These are phyloP conservation scores for Chaetomiaceae sp. DNA, from an alignment of 2,329 filamentous ascomycete genomes.

Conservation along the genomic window DNA sequence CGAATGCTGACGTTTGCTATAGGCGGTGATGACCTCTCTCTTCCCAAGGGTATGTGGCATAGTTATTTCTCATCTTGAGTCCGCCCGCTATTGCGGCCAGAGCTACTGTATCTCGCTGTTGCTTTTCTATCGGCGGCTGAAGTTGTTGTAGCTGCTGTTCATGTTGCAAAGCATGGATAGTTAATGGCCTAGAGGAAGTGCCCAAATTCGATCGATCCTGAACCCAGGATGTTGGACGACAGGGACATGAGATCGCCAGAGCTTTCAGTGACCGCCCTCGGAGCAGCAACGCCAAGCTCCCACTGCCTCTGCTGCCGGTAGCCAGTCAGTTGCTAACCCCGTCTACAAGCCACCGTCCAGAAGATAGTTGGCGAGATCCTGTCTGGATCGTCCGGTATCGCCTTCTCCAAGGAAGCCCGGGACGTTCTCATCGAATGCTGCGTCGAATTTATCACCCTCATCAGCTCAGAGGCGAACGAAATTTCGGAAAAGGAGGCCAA, in stretches of 20 bases:
- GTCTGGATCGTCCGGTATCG: slow-evolving; percentile 66
- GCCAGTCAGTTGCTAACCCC: slow-evolving; percentile 28
- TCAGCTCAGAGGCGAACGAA: slow-evolving; percentile 98
- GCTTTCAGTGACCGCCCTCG: not conserved
- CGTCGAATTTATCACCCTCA: slow-evolving; percentile 96
- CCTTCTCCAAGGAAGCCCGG: slow-evolving; percentile 91
- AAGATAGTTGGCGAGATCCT: slow-evolving; percentile 94
- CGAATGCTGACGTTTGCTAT: slow-evolving; percentile 33
- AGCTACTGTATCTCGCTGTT: slow-evolving; percentile 4
- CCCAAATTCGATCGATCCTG: not conserved
- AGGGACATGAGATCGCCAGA: not conserved
- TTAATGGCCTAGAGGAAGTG: not conserved
- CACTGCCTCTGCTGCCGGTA: not conserved
- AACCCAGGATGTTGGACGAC: not conserved
- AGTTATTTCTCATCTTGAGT: not conserved
- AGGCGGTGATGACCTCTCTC: slow-evolving; percentile 61
- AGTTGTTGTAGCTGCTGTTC: slow-evolving; percentile 5
- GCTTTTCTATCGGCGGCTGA: slow-evolving; percentile 4
- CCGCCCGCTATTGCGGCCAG: not conserved
- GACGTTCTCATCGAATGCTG: slow-evolving; percentile 97
- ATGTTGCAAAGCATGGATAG: not conserved
- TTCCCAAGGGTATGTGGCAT: slow-evolving; percentile 54
- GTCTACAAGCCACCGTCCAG: slow-evolving; percentile 61
- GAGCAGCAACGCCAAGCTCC: not conserved
- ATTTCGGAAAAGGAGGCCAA: slow-evolving; percentile 98